Percentiles rank a stretch among this genome's conserved stretches.
These are phyloP conservation scores for Brassica hybrid DNA, from an alignment of 441 rosid species.

Conservation along the genomic window DNA sequence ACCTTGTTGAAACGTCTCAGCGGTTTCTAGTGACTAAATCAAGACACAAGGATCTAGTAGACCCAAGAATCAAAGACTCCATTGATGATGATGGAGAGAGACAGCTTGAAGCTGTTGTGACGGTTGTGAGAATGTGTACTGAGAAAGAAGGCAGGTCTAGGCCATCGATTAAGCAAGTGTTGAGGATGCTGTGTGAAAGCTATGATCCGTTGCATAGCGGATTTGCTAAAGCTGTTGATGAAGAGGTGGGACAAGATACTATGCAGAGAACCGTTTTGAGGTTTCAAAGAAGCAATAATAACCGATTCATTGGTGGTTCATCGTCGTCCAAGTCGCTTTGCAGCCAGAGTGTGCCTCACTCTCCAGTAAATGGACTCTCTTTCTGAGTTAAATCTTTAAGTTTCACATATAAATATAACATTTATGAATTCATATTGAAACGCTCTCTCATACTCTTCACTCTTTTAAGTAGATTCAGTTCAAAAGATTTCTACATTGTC, in stretches of 20 bases:
- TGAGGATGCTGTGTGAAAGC: conserved; percentile 81
- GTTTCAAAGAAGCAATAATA: conserved; percentile 66
- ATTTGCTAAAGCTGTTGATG: conserved; percentile 65
- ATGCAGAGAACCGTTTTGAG: conserved; percentile 57
- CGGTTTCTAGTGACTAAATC: conserved; percentile 57
- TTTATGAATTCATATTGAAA: conserved; percentile 28
- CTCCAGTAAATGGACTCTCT: conserved; percentile 49
- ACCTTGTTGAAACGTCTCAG: conserved; percentile 81
- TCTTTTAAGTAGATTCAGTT: conserved; percentile 25
- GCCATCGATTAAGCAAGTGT: conserved; percentile 91
- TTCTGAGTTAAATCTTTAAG: conserved; percentile 48
- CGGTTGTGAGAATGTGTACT: conserved; percentile 84
- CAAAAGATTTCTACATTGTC: conserved; percentile 38
- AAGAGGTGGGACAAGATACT: conserved; percentile 51
- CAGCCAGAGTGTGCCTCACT: conserved; percentile 89
- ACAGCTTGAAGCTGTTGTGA: conserved; percentile 67
- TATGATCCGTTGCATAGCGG: conserved; percentile 78
- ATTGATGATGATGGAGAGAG: conserved; percentile 49
- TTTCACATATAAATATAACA: conserved; percentile 19
- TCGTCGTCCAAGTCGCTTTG: conserved; percentile 88
- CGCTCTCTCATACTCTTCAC: conserved; percentile 26
- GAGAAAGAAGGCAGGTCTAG: conserved; percentile 81
- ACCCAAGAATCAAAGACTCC: conserved; percentile 59
- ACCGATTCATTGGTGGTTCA: conserved; percentile 58
- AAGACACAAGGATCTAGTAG: conserved; percentile 68